Percentiles rank a stretch among this genome's conserved stretches.
Conservation (phyloP, 352 stramenopile genomes). For the Aphanomyces stellatus region DNA sequence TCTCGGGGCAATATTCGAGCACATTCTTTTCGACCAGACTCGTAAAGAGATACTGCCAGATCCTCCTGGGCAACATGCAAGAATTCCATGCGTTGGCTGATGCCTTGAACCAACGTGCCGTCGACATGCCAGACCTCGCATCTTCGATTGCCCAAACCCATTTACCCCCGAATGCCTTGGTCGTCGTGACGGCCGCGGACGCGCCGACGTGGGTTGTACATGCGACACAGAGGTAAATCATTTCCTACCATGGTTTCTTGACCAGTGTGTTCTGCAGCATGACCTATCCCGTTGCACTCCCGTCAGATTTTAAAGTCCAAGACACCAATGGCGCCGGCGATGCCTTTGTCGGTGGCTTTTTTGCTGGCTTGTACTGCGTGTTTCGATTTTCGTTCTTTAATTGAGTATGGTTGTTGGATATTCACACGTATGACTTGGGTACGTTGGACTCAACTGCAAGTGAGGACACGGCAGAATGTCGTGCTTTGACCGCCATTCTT, state of each 20-base stretch:
- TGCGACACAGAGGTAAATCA: background rate
- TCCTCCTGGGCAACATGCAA: background rate
- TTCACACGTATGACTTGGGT: too few species aligned
- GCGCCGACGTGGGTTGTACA: slow-evolving; percentile 1
- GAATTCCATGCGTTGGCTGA: background rate
- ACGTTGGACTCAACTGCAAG: too few species aligned
- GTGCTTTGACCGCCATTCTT: too few species aligned
- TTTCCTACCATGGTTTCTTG: background rate
- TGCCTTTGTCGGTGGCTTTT: slow-evolving; percentile 17
- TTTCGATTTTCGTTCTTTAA: too few species aligned
- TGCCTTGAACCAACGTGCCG: background rate
- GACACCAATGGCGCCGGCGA: slow-evolving; percentile 15
- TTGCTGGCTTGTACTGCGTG: slow-evolving; percentile 15
- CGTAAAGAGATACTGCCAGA: background rate
- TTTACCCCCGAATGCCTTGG: background rate
- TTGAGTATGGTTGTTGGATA: too few species aligned
- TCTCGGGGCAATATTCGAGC: background rate
- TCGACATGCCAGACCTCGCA: background rate
- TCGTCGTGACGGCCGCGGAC: background rate
- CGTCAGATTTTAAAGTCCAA: background rate
- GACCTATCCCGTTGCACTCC: background rate
- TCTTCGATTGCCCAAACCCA: background rate
- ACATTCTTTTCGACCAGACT: background rate
- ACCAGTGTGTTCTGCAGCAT: background rate
- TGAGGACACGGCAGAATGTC: too few species aligned